Percentiles rank a stretch among this genome's conserved stretches.
These are phyloP conservation scores for Solanum microdontum DNA, from an alignment of 257 asterid species.

Conservation along the genomic window DNA sequence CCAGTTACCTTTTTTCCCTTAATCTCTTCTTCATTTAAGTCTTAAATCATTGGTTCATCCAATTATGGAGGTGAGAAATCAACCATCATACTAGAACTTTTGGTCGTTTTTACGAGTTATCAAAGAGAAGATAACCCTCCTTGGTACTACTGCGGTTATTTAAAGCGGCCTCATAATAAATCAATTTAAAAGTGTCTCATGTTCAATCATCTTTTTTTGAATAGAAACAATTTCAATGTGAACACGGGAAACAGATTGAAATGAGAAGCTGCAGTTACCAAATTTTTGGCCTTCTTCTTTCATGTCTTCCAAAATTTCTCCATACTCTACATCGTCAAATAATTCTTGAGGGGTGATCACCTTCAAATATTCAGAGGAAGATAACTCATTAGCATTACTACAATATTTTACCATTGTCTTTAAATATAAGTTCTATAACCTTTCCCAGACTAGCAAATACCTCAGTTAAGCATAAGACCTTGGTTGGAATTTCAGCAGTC, in stretches of 20 bases:
- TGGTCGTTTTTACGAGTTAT: background rate
- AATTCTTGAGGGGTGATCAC: constrained; percentile 45
- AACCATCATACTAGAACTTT: background rate
- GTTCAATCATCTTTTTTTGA: background rate
- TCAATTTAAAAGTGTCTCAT: background rate
- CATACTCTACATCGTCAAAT: constrained; percentile 49
- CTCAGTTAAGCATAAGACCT: constrained; percentile 59
- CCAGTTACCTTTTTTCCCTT: background rate
- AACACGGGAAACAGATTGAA: background rate
- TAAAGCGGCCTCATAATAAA: background rate
- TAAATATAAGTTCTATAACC: background rate
- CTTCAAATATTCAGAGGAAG: constrained; percentile 11
- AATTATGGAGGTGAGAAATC: background rate
- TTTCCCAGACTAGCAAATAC: constrained; percentile 12
- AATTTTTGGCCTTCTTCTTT: constrained; percentile 55
- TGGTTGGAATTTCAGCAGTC: constrained; percentile 40
- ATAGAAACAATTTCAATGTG: background rate
- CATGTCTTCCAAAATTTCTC: constrained; percentile 62
- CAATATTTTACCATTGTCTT: background rate
- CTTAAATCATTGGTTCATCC: background rate
- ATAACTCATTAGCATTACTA: background rate
- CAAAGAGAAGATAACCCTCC: background rate
- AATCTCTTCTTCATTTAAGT: background rate
- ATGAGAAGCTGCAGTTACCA: constrained; percentile 21
- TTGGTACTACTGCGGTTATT: background rate